Percentiles rank a stretch among this genome's conserved stretches.
These are phyloP conservation scores for Cytidiella melzeri DNA, from an alignment of 768 basidiomycete genomes.

Conservation along the genomic window DNA sequence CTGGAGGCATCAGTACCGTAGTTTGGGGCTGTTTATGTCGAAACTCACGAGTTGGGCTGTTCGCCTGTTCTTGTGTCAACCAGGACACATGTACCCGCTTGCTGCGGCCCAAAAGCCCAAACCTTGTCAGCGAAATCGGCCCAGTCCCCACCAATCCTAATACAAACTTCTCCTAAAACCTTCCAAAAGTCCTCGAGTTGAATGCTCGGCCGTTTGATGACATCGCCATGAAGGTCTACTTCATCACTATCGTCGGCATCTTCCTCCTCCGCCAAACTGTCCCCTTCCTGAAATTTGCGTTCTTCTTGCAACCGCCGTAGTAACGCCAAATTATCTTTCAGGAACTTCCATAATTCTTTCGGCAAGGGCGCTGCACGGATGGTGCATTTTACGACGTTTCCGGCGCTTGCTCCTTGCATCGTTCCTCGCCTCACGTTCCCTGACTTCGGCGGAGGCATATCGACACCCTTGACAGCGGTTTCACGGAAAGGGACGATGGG, in stretches of 20 bases:
- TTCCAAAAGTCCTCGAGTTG: conserved; percentile 78
- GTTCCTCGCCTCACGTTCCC: conserved; percentile 70
- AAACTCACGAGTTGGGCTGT: conserved; percentile 49
- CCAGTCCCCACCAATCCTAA: conserved; percentile 77
- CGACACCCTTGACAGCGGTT: conserved; percentile 77
- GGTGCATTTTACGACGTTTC: conserved; percentile 72
- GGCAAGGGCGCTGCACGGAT: conserved; percentile 83
- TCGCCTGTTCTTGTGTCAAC: conserved; percentile 60
- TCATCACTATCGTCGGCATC: conserved; percentile 28
- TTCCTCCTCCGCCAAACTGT: conserved; percentile 14
- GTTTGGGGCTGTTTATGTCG: conserved; percentile 3
- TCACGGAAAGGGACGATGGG: conserved; percentile 98
- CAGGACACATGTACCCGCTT: conserved; percentile 80
- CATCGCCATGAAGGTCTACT: conserved; percentile 47
- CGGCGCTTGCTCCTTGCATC: conserved; percentile 59
- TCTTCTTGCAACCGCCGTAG: conserved; percentile 56
- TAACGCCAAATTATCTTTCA: conserved; percentile 63
- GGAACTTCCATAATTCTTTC: conserved; percentile 60
- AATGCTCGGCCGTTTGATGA: conserved; percentile 57
- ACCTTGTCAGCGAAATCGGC: conserved; percentile 57
- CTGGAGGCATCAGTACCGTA: neutral
- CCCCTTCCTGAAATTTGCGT: conserved; percentile 16
- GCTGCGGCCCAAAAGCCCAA: conserved; percentile 91
- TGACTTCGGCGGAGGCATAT: conserved; percentile 84
- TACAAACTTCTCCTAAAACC: conserved; percentile 55